Evolutionary conservation across 164 flowering plant species (phyloP), one percentile per base, ranked within the genome.

Genomic region (Piper betle): DNA sequence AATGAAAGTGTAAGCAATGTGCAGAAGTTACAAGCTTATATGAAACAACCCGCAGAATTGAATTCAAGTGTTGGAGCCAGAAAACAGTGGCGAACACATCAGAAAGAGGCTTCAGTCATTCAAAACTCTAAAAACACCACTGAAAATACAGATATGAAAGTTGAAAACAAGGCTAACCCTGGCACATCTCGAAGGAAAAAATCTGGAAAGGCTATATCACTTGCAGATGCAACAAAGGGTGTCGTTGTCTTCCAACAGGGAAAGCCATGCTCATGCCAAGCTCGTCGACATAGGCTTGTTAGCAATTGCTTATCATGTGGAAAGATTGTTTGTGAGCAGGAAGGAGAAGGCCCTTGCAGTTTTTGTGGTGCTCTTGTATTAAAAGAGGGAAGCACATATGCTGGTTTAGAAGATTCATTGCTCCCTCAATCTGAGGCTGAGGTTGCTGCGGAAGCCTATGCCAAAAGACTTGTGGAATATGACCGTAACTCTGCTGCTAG

Each of bases 241-340:
- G 79, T 93, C 17, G 77, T 90, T 65, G 88, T 93, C 6, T 93
- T 82, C 72, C 87, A 88, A 74, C 88, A 88, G 71, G 99, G 97
- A 39, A 84, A 86, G 65, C 96, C 96, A n/a, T 93, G 99, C 59
- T 73, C 84, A 15, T 93, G 99, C 71, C 97, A 93, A 71, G 97
- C 97, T 20, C 95, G 91, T 55, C 76, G 71, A 39, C 96, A 93
- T 72, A 82, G 62, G 61, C 75, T 93, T 53, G 80, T 93, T 52
- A 83, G 99, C 79, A 93, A 93, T 73, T 93, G 99, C 69, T 82
- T 93, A 64, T 90, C 96, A 52, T 93, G 99, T 72, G 97, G 99
- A 19, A 88, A 88, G 79, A 86, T 93, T 52, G 86, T 90, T 13
- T 93, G 99, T 73, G 99, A 90, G 65, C 97, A 93, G 69, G 99